A percentile compares a stretch with the other conserved stretches of the same genome.
Evolutionary conservation across 106 monocot species (phyloP).

Genomic region (Acorus calamus): DNA sequence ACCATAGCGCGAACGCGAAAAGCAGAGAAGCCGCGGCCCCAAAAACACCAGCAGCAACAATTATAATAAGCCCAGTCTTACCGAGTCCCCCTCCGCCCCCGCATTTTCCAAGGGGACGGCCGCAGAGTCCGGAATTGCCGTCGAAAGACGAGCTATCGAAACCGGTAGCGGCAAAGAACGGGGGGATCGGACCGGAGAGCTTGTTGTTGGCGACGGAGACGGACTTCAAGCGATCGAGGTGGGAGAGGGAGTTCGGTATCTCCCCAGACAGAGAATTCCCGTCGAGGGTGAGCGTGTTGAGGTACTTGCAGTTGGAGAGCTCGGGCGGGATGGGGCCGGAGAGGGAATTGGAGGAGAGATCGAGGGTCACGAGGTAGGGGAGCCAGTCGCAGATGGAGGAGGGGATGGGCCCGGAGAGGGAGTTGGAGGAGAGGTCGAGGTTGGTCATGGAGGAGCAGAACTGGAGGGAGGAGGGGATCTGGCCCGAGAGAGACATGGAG

Average conservation of each 20-base stretch:
- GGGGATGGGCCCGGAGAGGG: conserved; percentile 38
- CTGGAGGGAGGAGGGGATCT: conserved; percentile 44
- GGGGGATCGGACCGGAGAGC: conserved; percentile 13
- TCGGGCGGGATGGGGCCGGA: conserved; percentile 34
- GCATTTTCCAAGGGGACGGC: conserved; percentile 4
- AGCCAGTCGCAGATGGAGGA: conserved; percentile 45
- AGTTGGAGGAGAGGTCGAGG: conserved; percentile 46
- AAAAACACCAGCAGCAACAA: conserved; percentile 14
- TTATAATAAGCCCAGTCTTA: conserved; percentile 15
- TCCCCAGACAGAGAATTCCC: conserved; percentile 19
- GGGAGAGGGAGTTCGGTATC: conserved; percentile 13
- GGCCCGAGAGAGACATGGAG: conserved; percentile 37
- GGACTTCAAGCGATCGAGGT: conserved; percentile 12
- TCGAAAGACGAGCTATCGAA: conserved; percentile 12
- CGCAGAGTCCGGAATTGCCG: conserved; percentile 19
- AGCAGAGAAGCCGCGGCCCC: conserved; percentile 15
- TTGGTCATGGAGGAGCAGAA: conserved; percentile 29
- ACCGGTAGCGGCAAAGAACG: neutral
- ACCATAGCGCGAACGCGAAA: conserved; percentile 9
- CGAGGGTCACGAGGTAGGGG: conserved; percentile 49
- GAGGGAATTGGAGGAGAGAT: conserved; percentile 48
- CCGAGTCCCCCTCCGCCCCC: conserved; percentile 13
- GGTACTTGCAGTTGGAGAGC: conserved; percentile 19
- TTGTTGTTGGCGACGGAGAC: conserved; percentile 18
- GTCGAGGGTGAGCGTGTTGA: conserved; percentile 24